Percentiles rank a stretch among this genome's conserved stretches.
Evolutionary conservation across 2,329 filamentous ascomycete species (phyloP).

Genomic region (Cordyceps farinosa): DNA sequence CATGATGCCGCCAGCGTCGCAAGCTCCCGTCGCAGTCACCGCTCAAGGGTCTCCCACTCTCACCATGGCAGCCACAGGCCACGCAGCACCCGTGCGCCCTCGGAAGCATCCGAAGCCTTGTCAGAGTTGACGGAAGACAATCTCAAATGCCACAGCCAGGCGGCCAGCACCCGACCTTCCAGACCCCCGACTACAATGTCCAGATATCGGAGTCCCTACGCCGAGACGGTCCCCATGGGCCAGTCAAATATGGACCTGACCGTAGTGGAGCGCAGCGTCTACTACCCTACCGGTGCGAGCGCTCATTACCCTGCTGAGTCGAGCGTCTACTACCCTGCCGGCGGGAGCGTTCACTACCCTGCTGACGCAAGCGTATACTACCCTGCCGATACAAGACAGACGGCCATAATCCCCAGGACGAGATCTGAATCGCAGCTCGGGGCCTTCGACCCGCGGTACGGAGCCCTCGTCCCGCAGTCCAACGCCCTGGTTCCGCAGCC

Average conservation of each 20-base stretch:
- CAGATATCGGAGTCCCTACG: slow-evolving; percentile 39
- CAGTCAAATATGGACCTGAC: slow-evolving; percentile 34
- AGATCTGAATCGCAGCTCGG: slow-evolving; percentile 36
- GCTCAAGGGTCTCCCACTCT: slow-evolving; percentile 28
- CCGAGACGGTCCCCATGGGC: slow-evolving; percentile 37
- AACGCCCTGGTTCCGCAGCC: neutral
- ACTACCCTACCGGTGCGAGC: slow-evolving; percentile 13
- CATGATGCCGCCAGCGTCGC: slow-evolving; percentile 33
- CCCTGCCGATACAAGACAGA: slow-evolving; percentile 21
- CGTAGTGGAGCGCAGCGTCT: slow-evolving; percentile 27
- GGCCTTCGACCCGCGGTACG: slow-evolving; percentile 23
- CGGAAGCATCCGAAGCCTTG: slow-evolving; percentile 28
- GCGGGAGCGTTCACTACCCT: slow-evolving; percentile 15
- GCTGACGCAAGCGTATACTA: slow-evolving; percentile 18
- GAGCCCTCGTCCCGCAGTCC: neutral
- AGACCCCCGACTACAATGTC: slow-evolving; percentile 39
- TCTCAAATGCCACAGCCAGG: slow-evolving; percentile 51
- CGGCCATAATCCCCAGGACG: slow-evolving; percentile 33
- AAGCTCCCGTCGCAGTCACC: slow-evolving; percentile 40
- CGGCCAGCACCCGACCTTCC: slow-evolving; percentile 47
- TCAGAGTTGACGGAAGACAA: slow-evolving; percentile 52
- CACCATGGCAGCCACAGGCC: slow-evolving; percentile 24
- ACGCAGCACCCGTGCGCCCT: slow-evolving; percentile 25
- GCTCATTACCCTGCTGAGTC: neutral
- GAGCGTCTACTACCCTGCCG: slow-evolving; percentile 16